phyloP scores from a whole-genome alignment of 1,284 basidiomycete species.

The Apiotrichum veenhuisii region DNA sequence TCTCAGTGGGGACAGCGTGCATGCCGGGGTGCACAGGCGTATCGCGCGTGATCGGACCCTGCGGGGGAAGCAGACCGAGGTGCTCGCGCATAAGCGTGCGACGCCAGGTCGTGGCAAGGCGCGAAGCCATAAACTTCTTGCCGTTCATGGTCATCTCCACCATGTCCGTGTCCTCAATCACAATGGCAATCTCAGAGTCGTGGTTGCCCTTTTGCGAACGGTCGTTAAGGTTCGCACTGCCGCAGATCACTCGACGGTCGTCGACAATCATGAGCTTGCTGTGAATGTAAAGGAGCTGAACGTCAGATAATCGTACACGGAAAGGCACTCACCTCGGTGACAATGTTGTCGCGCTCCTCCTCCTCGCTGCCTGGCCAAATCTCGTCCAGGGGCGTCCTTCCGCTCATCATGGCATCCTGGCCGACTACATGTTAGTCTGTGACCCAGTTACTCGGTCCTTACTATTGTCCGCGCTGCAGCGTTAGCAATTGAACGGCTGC shows the following conservation, averaged over 20 bases:
- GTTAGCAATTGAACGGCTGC: too few species aligned
- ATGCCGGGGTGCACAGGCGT: constrained; percentile 59
- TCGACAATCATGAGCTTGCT: constrained; percentile 82
- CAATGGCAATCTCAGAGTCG: constrained; percentile 86
- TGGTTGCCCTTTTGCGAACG: constrained; percentile 65
- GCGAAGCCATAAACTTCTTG: constrained; percentile 51
- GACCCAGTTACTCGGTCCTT: neutral
- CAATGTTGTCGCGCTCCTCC: constrained; percentile 74
- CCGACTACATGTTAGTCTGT: constrained; percentile 58
- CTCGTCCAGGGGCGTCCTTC: constrained; percentile 62
- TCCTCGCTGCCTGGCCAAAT: constrained; percentile 74
- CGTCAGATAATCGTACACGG: neutral
- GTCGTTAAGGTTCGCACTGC: constrained; percentile 62
- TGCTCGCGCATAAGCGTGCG: constrained; percentile 59
- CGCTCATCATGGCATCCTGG: constrained; percentile 69
- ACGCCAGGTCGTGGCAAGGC: constrained; percentile 42
- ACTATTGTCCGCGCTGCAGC: constrained; percentile 10
- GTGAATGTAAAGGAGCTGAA: constrained; percentile 46
- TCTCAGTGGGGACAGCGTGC: constrained; percentile 68
- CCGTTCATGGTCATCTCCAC: constrained; percentile 77
- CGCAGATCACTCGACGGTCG: constrained; percentile 70
- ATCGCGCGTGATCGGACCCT: constrained; percentile 42
- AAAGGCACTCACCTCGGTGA: constrained; percentile 67
- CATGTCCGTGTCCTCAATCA: constrained; percentile 77
- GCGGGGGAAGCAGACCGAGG: constrained; percentile 65